Base-by-base conservation (phyloP, 805 yeast species). In the Tetrapisispora iriomotensis region DNA sequence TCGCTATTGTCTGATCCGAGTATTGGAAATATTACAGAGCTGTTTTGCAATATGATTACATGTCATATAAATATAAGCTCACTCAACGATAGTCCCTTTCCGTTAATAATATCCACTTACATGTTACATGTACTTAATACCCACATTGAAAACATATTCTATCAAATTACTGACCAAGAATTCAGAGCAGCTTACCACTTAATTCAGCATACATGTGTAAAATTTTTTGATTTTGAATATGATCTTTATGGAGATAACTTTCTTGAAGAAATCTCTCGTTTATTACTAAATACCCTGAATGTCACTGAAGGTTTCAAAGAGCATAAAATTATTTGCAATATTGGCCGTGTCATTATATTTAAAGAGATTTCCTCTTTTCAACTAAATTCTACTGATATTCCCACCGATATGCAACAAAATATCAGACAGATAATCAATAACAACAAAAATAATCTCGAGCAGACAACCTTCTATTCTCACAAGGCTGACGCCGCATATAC, bases 281-380 rank as follows among this genome's bases (percentile, higher is more conserved):
- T 48, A 20, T 48, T 44, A 29, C 22, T 40, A 5, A 28, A 22
- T 10, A 39, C 45, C 18, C 40, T 55, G 10, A 34, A 36, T 17
- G 44, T 50, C 8, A 38, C 57, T 3, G 40, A 47, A 18, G 58
- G 58, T 3, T 55, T 55, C 39, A 41, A 39, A 27, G 58, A 51
- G 34, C 8, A 31, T 10, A 8, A 30, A n/a, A 12, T 41, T 20
- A 22, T 33, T 10, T 21, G 14, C 4, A 10, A 33, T 6, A 21
- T 33, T 18, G 36, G 36, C 10, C 22, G 22, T 17, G 4, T 12
- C 4, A 23, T 33, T 24, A 23, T 33, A 12, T 33, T 12, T 8
- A 23, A 22, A 14, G 36, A 33, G 13, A n/a, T n/a, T n/a, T n/a
- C n/a, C n/a, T n/a, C n/a, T n/a, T n/a, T n/a, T n/a, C n/a, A n/a